Evolutionary conservation across 169 alveolate species (phyloP), one percentile per base, ranked within the genome.

Genomic region (Plasmodium sp.): DNA sequence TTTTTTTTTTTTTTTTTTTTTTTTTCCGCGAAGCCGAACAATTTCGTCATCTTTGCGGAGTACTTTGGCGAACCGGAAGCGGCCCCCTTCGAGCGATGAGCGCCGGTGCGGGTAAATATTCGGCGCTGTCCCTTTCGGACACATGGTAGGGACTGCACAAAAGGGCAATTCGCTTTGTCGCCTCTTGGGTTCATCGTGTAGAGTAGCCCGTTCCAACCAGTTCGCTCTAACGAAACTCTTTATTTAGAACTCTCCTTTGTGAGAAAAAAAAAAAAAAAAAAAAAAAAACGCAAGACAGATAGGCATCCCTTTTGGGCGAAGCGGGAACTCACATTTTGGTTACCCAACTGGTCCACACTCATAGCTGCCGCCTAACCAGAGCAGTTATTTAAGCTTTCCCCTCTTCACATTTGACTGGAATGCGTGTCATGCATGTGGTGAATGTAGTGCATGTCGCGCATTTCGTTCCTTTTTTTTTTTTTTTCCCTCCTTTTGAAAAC

Each of bases 21-120:
- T 72, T 71, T 56, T 71, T 43, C 74, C 84, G 77, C 93, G 45
- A 71, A 84, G 93, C 93, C 93, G 73, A 84, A 84, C 71, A 71
- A 84, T 72, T 84, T 84, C 54, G 93, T 84, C 34, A 84, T 72
- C 34, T 84, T 84, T 84, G 27, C 73, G 31, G 72, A 56, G 18
- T 84, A 84, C 39, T 84, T 84, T 84, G 36, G 73, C 39, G 45
- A 33, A 58, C 72, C 31, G 36, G 92, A 34, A 34, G 31, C 16
- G 27, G 31, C 27, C 41, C 41, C 36, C 39, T 48, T 48, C 5
- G 18, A 12, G 58, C 58, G 10, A 48, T 48, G 18, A 48, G 58
- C 58, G 58, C 14, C 58, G 18, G 54, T 45, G 16, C 0, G 58
- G 18, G 18, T 48, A 83, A 83, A 83, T 10, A 14, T 54, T 81